Percentiles rank a stretch among this genome's conserved stretches.
Evolutionary conservation across 352 stramenopile genomes (phyloP).

Genomic region (Phytophthora pseudosyringae): DNA sequence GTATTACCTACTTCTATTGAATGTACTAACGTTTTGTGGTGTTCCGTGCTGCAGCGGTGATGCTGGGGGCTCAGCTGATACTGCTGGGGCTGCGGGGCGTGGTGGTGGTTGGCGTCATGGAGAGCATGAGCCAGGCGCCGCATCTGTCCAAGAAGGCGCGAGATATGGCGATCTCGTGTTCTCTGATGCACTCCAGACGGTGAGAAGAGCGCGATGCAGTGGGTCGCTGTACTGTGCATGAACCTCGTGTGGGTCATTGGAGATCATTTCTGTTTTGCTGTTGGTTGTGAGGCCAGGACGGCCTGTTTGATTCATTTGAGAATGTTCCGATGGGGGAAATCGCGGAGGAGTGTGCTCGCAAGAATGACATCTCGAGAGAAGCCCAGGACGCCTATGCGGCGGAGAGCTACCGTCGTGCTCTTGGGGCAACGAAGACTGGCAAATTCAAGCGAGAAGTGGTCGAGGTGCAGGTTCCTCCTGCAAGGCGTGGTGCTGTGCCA

Average conservation of each 20-base stretch:
- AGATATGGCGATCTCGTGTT: conserved; percentile 89
- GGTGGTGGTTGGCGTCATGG: conserved; percentile 93
- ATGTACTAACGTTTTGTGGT: not conserved
- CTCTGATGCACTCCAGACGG: conserved; percentile 84
- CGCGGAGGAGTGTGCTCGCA: conserved; percentile 90
- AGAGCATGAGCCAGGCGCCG: conserved; percentile 96
- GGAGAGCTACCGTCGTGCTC: conserved; percentile 91
- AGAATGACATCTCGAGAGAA: conserved; percentile 88
- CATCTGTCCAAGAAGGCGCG: conserved; percentile 85
- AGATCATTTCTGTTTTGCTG: conserved; percentile 4
- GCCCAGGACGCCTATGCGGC: conserved; percentile 94
- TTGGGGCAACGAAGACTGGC: conserved; percentile 49
- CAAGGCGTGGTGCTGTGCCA: conserved; percentile 36
- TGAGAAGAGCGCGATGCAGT: conserved; percentile 19
- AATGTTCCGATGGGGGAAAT: conserved; percentile 95
- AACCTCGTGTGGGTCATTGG: not conserved
- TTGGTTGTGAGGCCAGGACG: conserved; percentile 83
- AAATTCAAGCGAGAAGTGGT: conserved; percentile 89
- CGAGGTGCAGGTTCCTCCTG: conserved; percentile 72
- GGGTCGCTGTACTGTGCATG: not conserved
- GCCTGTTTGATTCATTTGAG: conserved; percentile 94
- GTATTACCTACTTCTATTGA: not conserved
- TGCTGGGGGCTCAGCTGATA: conserved; percentile 89
- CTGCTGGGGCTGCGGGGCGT: conserved; percentile 80
- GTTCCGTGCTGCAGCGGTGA: conserved; percentile 49